Evolutionary conservation across 805 yeast species (phyloP).

Genomic region (Starmerella riodocensis): DNA sequence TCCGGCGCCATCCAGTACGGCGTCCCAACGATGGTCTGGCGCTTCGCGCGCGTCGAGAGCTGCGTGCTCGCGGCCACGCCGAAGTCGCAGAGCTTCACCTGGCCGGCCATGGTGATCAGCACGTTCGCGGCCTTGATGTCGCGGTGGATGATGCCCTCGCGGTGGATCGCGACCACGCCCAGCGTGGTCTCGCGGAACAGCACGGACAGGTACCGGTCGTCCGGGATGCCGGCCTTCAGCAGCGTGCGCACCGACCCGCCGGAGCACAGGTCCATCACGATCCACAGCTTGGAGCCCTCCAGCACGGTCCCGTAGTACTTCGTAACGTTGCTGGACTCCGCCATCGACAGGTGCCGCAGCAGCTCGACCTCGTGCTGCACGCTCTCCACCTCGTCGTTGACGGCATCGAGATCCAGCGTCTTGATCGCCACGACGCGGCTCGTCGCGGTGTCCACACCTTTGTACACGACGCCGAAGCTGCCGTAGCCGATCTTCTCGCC

Average conservation of each 20-base stretch:
- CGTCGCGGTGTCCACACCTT: slow-evolving; percentile 47
- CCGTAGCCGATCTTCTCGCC: slow-evolving; percentile 92
- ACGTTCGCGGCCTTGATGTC: slow-evolving; percentile 96
- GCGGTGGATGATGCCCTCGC: slow-evolving; percentile 83
- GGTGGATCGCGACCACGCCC: slow-evolving; percentile 73
- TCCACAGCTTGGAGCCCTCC: slow-evolving; percentile 87
- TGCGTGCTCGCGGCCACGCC: slow-evolving; percentile 95
- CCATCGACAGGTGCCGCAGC: slow-evolving; percentile 59
- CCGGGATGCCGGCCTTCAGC: slow-evolving; percentile 72
- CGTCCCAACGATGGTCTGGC: slow-evolving; percentile 79
- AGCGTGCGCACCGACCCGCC: slow-evolving; percentile 90
- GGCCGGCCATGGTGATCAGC: slow-evolving; percentile 75
- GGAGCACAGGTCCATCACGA: slow-evolving; percentile 92
- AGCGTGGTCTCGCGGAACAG: slow-evolving; percentile 66
- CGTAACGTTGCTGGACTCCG: slow-evolving; percentile 71
- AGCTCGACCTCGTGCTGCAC: slow-evolving; percentile 88
- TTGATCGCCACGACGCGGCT: slow-evolving; percentile 82
- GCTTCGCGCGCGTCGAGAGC: slow-evolving; percentile 47
- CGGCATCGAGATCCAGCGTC: slow-evolving; percentile 80
- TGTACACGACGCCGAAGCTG: slow-evolving; percentile 91
- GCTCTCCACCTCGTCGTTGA: slow-evolving; percentile 85
- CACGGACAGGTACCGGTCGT: slow-evolving; percentile 73
- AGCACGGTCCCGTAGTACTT: slow-evolving; percentile 82
- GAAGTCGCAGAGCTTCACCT: slow-evolving; percentile 85
- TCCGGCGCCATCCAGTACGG: slow-evolving; percentile 49